Percentiles rank a stretch among this genome's conserved stretches.
phyloP scores from a whole-genome alignment of 306 rosid species.

The Rosa multiflora region DNA sequence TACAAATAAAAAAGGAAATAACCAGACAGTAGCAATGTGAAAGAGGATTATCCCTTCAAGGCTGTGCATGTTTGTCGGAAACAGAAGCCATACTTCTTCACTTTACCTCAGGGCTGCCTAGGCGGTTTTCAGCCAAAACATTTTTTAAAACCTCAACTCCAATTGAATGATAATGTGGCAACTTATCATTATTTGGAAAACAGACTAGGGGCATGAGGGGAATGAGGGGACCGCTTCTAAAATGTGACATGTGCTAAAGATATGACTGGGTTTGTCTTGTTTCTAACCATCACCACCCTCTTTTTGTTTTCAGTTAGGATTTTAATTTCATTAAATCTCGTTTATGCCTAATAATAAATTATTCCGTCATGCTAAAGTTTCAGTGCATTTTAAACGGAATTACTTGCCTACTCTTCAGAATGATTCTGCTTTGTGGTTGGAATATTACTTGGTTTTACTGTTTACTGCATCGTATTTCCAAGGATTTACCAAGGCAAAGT shows the following conservation, averaged over 20 bases:
- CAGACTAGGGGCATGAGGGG: too few species aligned
- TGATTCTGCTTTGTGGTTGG: neutral
- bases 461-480: neutral
- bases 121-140: neutral
- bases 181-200: too few species aligned
- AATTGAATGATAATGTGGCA: neutral
- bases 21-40: neutral
- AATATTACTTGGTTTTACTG: neutral
- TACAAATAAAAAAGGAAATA: too few species aligned
- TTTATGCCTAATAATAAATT: neutral
- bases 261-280: too few species aligned
- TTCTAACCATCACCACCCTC: too few species aligned
- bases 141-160: neutral
- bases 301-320: neutral
- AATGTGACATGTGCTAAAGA: too few species aligned
- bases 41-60: neutral
- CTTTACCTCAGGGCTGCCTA: neutral
- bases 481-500: neutral
- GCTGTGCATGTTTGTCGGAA: neutral
- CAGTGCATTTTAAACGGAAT: neutral
- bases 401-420: neutral
- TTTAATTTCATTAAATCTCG: neutral
- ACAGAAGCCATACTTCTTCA: neutral
- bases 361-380: neutral
- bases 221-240: too few species aligned